Evolutionary conservation across 495 filamentous ascomycete genomes (phyloP).

Genomic region (Chaetomium tenue): DNA sequence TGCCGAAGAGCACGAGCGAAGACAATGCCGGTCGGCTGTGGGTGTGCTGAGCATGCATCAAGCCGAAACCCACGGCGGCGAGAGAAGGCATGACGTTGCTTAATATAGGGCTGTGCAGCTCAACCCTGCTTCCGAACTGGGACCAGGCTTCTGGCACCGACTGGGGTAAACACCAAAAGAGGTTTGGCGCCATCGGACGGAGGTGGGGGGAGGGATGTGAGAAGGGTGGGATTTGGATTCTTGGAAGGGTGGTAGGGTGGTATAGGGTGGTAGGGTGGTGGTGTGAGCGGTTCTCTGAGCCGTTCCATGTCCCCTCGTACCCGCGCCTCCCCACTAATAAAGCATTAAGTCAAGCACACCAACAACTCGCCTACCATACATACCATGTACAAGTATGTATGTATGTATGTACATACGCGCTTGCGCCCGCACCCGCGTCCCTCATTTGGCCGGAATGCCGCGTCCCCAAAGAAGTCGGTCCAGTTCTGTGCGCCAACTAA

Average conservation of each 20-base stretch:
- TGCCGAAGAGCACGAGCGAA: background rate
- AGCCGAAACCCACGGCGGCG: background rate
- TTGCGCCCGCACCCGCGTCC: conserved; percentile 21
- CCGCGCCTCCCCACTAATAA: background rate
- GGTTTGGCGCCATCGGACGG: conserved; percentile 32
- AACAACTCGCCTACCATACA: background rate
- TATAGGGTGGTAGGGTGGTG: too few species aligned
- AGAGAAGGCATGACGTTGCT: conserved; percentile 34
- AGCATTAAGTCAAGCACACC: background rate
- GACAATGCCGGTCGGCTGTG: background rate
- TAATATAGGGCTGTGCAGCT: conserved; percentile 38
- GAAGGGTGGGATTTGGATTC: background rate
- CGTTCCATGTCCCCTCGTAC: background rate
- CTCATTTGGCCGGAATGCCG: background rate
- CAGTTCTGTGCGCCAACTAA: conserved; percentile 25
- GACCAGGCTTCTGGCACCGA: conserved; percentile 26
- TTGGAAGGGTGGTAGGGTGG: background rate
- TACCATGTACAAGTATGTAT: too few species aligned
- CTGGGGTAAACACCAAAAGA: conserved; percentile 32
- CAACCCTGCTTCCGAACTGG: conserved; percentile 14
- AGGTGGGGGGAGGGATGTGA: background rate
- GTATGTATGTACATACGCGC: background rate
- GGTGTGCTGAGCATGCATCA: conserved; percentile 4
- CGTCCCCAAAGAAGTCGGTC: background rate
- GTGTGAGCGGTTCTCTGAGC: background rate